Evolutionary conservation across 768 basidiomycete species (phyloP).

Genomic region (Leccinellum luteum): DNA sequence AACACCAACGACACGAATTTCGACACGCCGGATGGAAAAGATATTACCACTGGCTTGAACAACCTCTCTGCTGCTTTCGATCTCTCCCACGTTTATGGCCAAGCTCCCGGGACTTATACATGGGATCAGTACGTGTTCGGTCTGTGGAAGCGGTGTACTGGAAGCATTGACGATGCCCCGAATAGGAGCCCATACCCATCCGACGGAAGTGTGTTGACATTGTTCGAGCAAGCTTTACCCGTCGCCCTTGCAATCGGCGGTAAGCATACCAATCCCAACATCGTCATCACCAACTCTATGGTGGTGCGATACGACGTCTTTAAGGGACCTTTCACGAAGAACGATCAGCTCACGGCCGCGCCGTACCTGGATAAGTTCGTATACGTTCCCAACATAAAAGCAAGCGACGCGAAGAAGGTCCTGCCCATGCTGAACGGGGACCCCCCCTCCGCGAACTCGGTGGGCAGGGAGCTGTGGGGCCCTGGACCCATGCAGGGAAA

Average conservation of each 20-base stretch:
- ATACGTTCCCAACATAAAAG: constrained; percentile 55
- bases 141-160: neutral
- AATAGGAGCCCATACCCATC: constrained; percentile 59
- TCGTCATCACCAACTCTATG: constrained; percentile 65
- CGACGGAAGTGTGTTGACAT: constrained; percentile 55
- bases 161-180: neutral
- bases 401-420: constrained; percentile 50
- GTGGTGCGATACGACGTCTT: constrained; percentile 66
- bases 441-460: no score
- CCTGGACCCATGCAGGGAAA: no score
- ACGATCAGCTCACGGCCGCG: constrained; percentile 74
- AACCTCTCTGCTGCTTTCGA: no score
- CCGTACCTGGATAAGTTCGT: constrained; percentile 67
- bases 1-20: constrained; percentile 39
- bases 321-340: constrained; percentile 69
- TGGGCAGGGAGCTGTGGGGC: neutral
- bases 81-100: constrained; percentile 61
- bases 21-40: no score
- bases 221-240: constrained; percentile 55
- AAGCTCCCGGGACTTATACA: constrained; percentile 74
- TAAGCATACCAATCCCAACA: constrained; percentile 62
- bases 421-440: constrained; percentile 53
- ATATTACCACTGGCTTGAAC: no score
- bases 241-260: no score
- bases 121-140: constrained; percentile 47